These are phyloP conservation scores for Annulohypoxylon nitens DNA, from an alignment of 495 filamentous ascomycete genomes.

Conservation along the genomic window DNA sequence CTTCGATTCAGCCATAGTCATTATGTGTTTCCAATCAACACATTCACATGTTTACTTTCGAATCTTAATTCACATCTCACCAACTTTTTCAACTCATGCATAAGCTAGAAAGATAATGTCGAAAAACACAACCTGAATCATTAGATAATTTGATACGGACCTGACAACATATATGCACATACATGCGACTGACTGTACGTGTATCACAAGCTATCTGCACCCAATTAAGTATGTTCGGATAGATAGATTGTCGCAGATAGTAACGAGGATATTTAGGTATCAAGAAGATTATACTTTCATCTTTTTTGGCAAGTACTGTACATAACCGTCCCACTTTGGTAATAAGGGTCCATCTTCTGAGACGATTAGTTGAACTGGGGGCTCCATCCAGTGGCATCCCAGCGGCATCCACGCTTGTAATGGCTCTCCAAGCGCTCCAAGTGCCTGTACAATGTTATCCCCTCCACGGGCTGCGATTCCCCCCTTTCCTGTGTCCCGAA, in stretches of 20 bases:
- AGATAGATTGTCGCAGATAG: neutral
- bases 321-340: conserved; percentile 17
- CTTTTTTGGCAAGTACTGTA: neutral
- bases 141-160: neutral
- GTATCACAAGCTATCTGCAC: neutral
- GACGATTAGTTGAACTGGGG: conserved; percentile 16
- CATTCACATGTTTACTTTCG: neutral
- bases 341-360: conserved; percentile 25
- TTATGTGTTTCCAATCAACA: neutral
- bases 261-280: neutral
- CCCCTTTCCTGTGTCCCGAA: conserved; percentile 33
- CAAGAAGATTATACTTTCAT: neutral
- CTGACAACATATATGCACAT: neutral
- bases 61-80: neutral
- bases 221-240: neutral
- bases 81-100: neutral
- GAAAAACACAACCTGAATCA: neutral
- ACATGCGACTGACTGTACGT: neutral
- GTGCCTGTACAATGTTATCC: conserved; percentile 5
- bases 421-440: neutral
- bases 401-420: conserved; percentile 1
- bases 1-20: neutral
- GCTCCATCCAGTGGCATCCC: conserved; percentile 2
- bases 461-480: conserved; percentile 22
- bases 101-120: too few species aligned